phyloP scores from a whole-genome alignment of 352 stramenopile species.

The Thalassiosira mediterranea region DNA sequence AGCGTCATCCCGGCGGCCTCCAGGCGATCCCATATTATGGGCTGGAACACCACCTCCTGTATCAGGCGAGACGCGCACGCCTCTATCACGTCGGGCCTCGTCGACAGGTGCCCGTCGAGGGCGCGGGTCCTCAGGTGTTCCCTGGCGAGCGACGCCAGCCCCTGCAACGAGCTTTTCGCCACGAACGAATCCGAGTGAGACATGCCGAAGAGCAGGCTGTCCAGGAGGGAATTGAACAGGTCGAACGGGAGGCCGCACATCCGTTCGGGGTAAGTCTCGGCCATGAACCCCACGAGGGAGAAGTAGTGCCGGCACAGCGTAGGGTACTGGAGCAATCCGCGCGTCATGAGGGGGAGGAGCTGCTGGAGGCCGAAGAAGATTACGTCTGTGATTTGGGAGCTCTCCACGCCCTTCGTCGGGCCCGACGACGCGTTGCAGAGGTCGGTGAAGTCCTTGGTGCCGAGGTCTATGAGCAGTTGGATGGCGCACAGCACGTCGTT shows the following conservation, averaged over 20 bases:
- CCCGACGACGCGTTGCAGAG: conserved; percentile 38
- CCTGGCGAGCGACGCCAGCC: conserved; percentile 63
- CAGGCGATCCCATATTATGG: conserved; percentile 74
- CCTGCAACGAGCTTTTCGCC: conserved; percentile 73
- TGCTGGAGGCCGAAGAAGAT: conserved; percentile 84
- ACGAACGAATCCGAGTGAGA: conserved; percentile 72
- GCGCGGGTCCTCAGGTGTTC: conserved; percentile 60
- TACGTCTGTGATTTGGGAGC: conserved; percentile 73
- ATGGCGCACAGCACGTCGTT: conserved; percentile 81
- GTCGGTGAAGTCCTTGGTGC: conserved; percentile 82
- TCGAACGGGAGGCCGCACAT: conserved; percentile 73
- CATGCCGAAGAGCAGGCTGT: conserved; percentile 82
- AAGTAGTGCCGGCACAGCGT: conserved; percentile 79
- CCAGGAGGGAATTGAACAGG: conserved; percentile 76
- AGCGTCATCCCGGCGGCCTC: conserved; percentile 67
- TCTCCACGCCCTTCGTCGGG: conserved; percentile 63
- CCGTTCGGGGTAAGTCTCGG: conserved; percentile 82
- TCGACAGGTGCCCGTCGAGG: conserved; percentile 52
- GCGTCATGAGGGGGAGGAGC: conserved; percentile 80
- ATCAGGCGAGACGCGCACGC: conserved; percentile 64
- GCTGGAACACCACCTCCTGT: conserved; percentile 78
- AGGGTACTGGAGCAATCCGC: conserved; percentile 78
- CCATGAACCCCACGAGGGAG: conserved; percentile 79
- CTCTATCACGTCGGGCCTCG: conserved; percentile 62
- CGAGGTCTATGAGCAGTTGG: conserved; percentile 79